phyloP scores from a whole-genome alignment of 192 early-diverging fungal species.

The Spizellomyces punctatus region DNA sequence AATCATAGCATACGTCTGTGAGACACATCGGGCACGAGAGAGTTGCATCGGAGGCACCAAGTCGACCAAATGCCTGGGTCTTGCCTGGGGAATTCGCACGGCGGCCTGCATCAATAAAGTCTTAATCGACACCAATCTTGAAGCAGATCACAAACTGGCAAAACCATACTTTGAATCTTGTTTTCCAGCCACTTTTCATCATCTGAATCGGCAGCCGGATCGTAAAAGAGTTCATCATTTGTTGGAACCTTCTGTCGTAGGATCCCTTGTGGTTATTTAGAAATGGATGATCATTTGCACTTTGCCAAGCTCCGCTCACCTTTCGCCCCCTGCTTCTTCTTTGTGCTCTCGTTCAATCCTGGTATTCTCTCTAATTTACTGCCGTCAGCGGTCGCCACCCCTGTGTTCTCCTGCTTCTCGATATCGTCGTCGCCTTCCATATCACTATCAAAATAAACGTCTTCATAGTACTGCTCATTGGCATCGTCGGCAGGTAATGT shows the following conservation, averaged over 20 bases:
- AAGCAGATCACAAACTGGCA: no score
- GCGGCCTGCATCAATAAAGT: no score
- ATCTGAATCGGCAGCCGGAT: conserved; percentile 14
- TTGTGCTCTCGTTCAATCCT: not conserved
- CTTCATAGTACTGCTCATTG: conserved; percentile 6
- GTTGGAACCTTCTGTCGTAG: not conserved
- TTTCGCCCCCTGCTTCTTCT: not conserved
- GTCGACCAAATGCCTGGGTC: no score
- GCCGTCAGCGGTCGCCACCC: no score
- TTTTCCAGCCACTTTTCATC: conserved; percentile 17
- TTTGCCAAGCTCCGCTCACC: not conserved
- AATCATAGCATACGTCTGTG: conserved; percentile 59
- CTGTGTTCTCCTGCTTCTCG: not conserved
- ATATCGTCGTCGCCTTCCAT: conserved; percentile 1
- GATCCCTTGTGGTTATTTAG: not conserved
- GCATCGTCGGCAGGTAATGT: not conserved
- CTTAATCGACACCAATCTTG: no score
- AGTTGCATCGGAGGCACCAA: conserved; percentile 46
- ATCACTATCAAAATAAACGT: conserved; percentile 18
- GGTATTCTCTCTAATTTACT: not conserved
- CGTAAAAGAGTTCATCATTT: conserved; percentile 18
- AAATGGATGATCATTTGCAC: not conserved
- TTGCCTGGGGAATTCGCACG: no score
- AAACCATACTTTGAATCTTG: not conserved
- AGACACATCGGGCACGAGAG: conserved; percentile 67